Percentiles rank a stretch among this genome's conserved stretches.
Conservation (phyloP, 441 rosid genomes). For the Pelargonium myrrhifolium region DNA sequence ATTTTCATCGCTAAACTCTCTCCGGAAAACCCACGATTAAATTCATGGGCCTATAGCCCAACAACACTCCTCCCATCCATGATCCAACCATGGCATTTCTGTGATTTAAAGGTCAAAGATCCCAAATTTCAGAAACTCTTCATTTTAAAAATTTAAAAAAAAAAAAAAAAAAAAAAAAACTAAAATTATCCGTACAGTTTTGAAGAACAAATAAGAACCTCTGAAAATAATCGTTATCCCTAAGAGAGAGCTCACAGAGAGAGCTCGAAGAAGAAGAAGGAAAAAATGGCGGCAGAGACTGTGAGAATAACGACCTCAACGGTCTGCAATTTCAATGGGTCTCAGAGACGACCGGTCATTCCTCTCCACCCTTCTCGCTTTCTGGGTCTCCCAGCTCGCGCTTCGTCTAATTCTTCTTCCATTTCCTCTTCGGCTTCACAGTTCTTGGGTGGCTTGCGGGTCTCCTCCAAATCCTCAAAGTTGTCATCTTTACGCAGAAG, state of each 20-base stretch:
- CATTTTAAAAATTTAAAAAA: not conserved
- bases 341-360: conserved; percentile 34
- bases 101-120: not conserved
- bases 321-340: conserved; percentile 49
- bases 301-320: conserved; percentile 42
- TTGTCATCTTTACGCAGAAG: conserved; percentile 30
- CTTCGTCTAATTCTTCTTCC: conserved; percentile 36
- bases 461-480: conserved; percentile 27
- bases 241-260: not conserved
- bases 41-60: too few species aligned
- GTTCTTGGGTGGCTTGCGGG: conserved; percentile 38
- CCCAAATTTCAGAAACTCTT: not conserved
- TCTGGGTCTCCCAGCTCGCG: conserved; percentile 42
- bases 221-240: not conserved
- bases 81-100: too few species aligned
- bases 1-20: too few species aligned
- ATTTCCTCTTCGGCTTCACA: conserved; percentile 49
- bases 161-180: too few species aligned
- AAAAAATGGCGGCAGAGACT: conserved; percentile 65
- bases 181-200: not conserved
- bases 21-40: too few species aligned
- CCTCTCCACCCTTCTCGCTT: conserved; percentile 37
- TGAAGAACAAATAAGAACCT: not conserved
- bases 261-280: not conserved
- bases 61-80: too few species aligned